phyloP scores from a whole-genome alignment of 495 filamentous ascomycete genomes.

The Podospora tetraspora region DNA sequence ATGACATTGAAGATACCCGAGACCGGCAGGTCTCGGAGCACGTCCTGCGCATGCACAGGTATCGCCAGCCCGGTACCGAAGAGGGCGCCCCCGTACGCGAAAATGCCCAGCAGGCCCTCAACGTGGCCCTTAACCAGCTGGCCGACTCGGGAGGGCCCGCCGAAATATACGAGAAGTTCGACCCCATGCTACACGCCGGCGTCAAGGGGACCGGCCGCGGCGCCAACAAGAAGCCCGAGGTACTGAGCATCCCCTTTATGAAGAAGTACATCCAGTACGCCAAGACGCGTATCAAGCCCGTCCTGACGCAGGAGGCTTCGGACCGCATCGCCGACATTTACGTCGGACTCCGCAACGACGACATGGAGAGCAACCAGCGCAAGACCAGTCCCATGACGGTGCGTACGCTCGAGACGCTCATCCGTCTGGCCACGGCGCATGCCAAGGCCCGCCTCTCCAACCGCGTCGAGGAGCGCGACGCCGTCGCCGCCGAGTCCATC shows the following conservation, averaged over 20 bases:
- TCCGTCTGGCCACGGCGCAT: constrained; percentile 93
- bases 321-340: constrained; percentile 92
- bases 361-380: constrained; percentile 87
- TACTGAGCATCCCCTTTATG: constrained; percentile 97
- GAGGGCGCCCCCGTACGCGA: constrained; percentile 95
- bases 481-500: constrained; percentile 81
- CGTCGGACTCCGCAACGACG: constrained; percentile 90
- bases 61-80: constrained; percentile 88
- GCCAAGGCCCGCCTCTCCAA: constrained; percentile 90
- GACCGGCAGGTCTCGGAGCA: constrained; percentile 94
- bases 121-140: constrained; percentile 79
- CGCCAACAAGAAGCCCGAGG: constrained; percentile 69
- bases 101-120: constrained; percentile 74
- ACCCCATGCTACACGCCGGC: constrained; percentile 90
- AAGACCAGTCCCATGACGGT: constrained; percentile 94
- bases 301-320: constrained; percentile 86
- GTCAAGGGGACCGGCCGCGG: constrained; percentile 73
- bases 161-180: constrained; percentile 94
- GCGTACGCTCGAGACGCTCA: constrained; percentile 93
- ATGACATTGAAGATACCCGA: constrained; percentile 90
- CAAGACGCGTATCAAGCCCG: constrained; percentile 83
- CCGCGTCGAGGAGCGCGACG: constrained; percentile 89
- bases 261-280: constrained; percentile 99
- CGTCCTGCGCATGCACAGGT: constrained; percentile 95
- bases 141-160: constrained; percentile 65